These are phyloP conservation scores for Hemisphaericaspora xylanilytica DNA, from an alignment of 1,139 yeast genomes.

Conservation along the genomic window DNA sequence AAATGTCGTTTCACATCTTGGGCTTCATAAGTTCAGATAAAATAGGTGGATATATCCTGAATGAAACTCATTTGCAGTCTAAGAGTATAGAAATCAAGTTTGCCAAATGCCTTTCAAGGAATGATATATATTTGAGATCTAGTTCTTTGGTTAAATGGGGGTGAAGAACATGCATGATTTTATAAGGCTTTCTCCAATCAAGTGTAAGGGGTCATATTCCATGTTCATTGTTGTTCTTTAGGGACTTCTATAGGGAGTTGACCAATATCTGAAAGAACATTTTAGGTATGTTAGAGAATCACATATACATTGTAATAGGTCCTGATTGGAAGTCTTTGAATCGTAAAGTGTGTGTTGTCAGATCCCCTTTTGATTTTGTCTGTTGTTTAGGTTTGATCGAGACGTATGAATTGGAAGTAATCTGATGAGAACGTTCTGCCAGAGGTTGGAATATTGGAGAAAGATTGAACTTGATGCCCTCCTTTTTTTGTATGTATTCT, in stretches of 20 bases:
- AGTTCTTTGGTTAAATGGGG: neutral
- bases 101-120: neutral
- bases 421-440: neutral
- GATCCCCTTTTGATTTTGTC: neutral
- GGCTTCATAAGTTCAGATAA: neutral
- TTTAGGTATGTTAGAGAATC: constrained; percentile 2
- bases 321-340: constrained; percentile 1
- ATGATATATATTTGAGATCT: constrained; percentile 1
- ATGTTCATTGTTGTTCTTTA: neutral
- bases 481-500: constrained; percentile 8
- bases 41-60: neutral
- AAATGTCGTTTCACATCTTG: constrained; percentile 4
- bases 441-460: constrained; percentile 7
- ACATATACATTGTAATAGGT: neutral
- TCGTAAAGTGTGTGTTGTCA: neutral
- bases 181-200: neutral
- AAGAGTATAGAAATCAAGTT: constrained; percentile 3
- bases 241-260: constrained; percentile 4
- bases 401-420: neutral
- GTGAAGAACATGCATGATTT: neutral
- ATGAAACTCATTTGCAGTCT: neutral
- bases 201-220: neutral
- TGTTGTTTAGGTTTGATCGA: neutral
- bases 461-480: constrained; percentile 11
- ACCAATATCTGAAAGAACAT: neutral